Percentiles rank a stretch among this genome's conserved stretches.
phyloP scores from a whole-genome alignment of 129 eudicot species.

The Kitagawia praeruptora region DNA sequence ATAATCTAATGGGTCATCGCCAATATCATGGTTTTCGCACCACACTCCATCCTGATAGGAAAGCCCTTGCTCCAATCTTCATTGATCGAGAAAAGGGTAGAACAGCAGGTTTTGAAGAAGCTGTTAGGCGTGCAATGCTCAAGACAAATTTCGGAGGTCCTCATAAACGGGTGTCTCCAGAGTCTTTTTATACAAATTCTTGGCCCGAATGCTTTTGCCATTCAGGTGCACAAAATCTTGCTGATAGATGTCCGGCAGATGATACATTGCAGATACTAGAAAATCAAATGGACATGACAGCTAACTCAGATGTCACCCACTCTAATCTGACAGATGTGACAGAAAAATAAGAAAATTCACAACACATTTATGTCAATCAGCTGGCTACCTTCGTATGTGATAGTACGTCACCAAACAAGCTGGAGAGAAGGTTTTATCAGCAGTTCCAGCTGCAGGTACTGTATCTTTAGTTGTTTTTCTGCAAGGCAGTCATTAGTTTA shows the following conservation, averaged over 20 bases:
- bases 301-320: conserved; percentile 8
- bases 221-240: conserved; percentile 39
- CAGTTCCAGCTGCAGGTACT: conserved; percentile 21
- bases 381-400: conserved; percentile 7
- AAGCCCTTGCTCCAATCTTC: conserved; percentile 77
- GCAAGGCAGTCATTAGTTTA: neutral
- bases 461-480: neutral
- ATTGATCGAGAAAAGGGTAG: conserved; percentile 65
- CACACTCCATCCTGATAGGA: conserved; percentile 73
- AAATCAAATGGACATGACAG: conserved; percentile 32
- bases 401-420: conserved; percentile 20
- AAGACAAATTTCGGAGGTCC: conserved; percentile 82
- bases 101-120: conserved; percentile 62
- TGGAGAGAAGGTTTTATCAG: conserved; percentile 13
- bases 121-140: conserved; percentile 67
- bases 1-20: conserved; percentile 92
- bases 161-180: conserved; percentile 67
- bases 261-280: conserved; percentile 53
- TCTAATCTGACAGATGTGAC: conserved; percentile 34
- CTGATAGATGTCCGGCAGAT: conserved; percentile 71
- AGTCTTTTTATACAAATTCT: conserved; percentile 93
- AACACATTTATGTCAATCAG: conserved; percentile 6
- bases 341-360: conserved; percentile 24
- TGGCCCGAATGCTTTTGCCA: conserved; percentile 99
- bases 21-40: conserved; percentile 91